Evolutionary conservation across 805 yeast genomes (phyloP).

Genomic region (Vanderwaltozyma yarrowii): DNA sequence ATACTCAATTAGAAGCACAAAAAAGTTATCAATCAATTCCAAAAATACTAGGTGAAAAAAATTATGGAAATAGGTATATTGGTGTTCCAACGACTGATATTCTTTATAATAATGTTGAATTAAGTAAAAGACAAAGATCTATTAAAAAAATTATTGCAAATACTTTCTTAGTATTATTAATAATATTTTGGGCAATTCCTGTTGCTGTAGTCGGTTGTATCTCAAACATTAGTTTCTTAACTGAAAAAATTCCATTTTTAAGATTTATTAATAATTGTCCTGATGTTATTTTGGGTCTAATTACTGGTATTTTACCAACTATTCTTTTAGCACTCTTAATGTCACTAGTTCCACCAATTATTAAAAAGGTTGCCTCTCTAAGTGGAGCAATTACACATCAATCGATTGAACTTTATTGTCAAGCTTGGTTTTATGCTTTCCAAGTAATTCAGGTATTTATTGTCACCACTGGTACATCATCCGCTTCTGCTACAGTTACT

Average conservation of each 20-base stretch:
- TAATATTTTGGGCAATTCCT: slow-evolving; percentile 92
- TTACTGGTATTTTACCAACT: slow-evolving; percentile 83
- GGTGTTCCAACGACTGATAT: slow-evolving; percentile 76
- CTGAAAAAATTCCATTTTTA: slow-evolving; percentile 62
- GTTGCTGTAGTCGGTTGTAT: slow-evolving; percentile 95
- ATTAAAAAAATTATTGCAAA: slow-evolving; percentile 49
- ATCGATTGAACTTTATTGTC: slow-evolving; percentile 70
- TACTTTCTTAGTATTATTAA: slow-evolving; percentile 51
- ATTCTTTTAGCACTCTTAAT: slow-evolving; percentile 70
- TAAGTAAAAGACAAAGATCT: slow-evolving; percentile 47
- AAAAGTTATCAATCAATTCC: slow-evolving; percentile 78
- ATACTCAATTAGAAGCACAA: slow-evolving; percentile 79
- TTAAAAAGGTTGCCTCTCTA: slow-evolving; percentile 63
- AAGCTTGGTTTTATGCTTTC: slow-evolving; percentile 82
- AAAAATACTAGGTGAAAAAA: slow-evolving; percentile 35
- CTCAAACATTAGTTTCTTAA: slow-evolving; percentile 73
- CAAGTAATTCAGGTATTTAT: slow-evolving; percentile 84
- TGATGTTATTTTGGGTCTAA: slow-evolving; percentile 56
- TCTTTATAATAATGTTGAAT: slow-evolving; percentile 67
- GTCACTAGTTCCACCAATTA: slow-evolving; percentile 78
- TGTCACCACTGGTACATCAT: slow-evolving; percentile 73
- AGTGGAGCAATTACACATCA: slow-evolving; percentile 66
- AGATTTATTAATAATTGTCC: slow-evolving; percentile 72
- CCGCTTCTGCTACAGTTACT: slow-evolving; percentile 69
- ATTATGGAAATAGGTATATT: slow-evolving; percentile 38